Percentiles rank a stretch among this genome's conserved stretches.
Evolutionary conservation across 352 stramenopile genomes (phyloP).

Genomic region (Phytophthora constricta): DNA sequence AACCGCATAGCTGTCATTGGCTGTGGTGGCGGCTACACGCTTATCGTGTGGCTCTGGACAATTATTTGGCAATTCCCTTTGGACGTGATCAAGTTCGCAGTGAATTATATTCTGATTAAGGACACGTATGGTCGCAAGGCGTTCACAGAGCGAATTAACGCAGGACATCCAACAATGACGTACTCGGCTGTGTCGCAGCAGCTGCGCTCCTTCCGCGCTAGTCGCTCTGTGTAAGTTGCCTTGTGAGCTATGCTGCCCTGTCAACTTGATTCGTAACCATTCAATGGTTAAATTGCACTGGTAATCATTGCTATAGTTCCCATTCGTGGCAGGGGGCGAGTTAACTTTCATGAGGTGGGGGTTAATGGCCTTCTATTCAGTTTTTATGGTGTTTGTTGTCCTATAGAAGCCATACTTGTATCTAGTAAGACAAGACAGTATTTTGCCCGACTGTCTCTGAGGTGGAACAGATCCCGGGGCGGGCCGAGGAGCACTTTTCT

Average conservation of each 20-base stretch:
- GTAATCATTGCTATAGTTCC: too few species aligned
- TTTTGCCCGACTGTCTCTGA: too few species aligned
- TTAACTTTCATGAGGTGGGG: too few species aligned
- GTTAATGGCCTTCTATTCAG: too few species aligned
- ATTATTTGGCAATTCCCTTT: slow-evolving; percentile 80
- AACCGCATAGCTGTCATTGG: slow-evolving; percentile 72
- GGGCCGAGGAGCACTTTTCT: too few species aligned
- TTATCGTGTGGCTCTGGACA: slow-evolving; percentile 72
- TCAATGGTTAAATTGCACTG: slow-evolving; percentile 4
- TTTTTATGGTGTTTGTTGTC: too few species aligned
- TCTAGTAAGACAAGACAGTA: too few species aligned
- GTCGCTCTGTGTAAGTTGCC: slow-evolving; percentile 61
- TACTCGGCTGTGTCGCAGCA: slow-evolving; percentile 65
- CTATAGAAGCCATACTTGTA: too few species aligned
- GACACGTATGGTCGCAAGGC: slow-evolving; percentile 64
- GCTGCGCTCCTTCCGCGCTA: slow-evolving; percentile 71
- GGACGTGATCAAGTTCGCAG: slow-evolving; percentile 74
- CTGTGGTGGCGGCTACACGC: slow-evolving; percentile 63
- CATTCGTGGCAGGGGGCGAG: too few species aligned
- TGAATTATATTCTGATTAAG: slow-evolving; percentile 75
- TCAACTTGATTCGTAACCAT: not conserved
- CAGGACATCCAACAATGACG: slow-evolving; percentile 67
- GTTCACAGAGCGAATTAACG: slow-evolving; percentile 81
- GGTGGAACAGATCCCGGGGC: too few species aligned
- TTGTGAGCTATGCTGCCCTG: slow-evolving; percentile 15